These are phyloP conservation scores for Nakaseomyces uthaithaninus DNA, from an alignment of 1,139 yeast genomes.

Conservation along the genomic window DNA sequence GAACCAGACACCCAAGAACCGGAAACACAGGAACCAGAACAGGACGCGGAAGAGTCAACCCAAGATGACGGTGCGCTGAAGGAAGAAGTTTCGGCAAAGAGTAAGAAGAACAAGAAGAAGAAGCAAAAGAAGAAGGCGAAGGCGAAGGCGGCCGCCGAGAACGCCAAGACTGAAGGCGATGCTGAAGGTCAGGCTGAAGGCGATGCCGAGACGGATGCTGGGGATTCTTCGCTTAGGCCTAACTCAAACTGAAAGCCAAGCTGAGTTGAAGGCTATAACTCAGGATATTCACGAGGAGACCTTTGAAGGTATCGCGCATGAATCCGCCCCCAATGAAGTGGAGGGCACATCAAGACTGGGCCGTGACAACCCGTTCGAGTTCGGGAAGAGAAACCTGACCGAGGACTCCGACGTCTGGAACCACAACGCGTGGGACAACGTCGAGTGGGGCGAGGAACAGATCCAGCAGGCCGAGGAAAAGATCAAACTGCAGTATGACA, in stretches of 20 bases:
- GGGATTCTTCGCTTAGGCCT: conserved; percentile 28
- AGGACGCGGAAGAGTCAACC: conserved; percentile 1
- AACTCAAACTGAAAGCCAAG: conserved; percentile 19
- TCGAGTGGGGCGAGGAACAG: conserved; percentile 95
- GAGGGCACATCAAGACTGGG: conserved; percentile 45
- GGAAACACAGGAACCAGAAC: conserved; percentile 5
- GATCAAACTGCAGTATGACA: conserved; percentile 65
- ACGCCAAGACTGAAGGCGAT: conserved; percentile 5
- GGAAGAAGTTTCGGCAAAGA: conserved; percentile 7
- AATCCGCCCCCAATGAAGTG: conserved; percentile 8
- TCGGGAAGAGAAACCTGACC: conserved; percentile 75
- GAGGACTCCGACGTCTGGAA: conserved; percentile 77
- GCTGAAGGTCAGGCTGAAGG: neutral
- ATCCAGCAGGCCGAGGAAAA: conserved; percentile 63
- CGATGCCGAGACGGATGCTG: conserved; percentile 4
- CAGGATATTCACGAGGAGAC: conserved; percentile 25
- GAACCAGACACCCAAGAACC: conserved; percentile 7
- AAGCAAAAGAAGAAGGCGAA: conserved; percentile 9
- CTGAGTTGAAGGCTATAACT: conserved; percentile 18
- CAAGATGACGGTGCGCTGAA: neutral
- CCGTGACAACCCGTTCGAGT: conserved; percentile 82
- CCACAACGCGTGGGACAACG: conserved; percentile 97
- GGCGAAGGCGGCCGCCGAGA: conserved; percentile 6
- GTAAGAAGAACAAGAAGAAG: conserved; percentile 6
- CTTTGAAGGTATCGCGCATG: conserved; percentile 22